Percentiles rank a stretch among this genome's conserved stretches.
phyloP scores from a whole-genome alignment of 108 stramenopile species.

The Schizochytrium sp. region DNA sequence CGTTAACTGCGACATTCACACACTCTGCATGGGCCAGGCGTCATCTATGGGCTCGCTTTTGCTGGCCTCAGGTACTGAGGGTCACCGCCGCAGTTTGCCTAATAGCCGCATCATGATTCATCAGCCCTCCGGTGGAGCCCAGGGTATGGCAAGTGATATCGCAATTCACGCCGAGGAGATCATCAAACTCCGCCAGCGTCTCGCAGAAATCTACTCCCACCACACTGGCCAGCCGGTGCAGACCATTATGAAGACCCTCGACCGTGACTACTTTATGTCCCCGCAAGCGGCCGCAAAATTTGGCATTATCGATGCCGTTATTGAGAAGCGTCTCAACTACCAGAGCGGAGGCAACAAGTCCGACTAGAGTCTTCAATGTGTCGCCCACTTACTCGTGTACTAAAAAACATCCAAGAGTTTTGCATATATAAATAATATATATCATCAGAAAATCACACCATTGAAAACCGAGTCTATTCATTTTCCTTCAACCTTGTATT shows the following conservation, averaged over 20 bases:
- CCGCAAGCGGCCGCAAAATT: slow-evolving; percentile 86
- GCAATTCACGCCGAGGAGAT: slow-evolving; percentile 90
- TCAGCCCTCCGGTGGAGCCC: slow-evolving; percentile 93
- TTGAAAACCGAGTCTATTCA: too few relatives aligned
- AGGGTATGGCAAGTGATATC: slow-evolving; percentile 95
- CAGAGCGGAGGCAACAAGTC: neutral
- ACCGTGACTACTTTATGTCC: slow-evolving; percentile 93
- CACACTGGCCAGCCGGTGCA: slow-evolving; percentile 85
- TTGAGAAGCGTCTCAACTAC: slow-evolving; percentile 78
- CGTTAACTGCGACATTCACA: slow-evolving; percentile 87
- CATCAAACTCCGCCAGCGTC: slow-evolving; percentile 69
- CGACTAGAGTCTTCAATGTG: neutral
- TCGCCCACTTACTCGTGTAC: too few relatives aligned
- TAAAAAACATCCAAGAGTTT: too few relatives aligned
- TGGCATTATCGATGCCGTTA: slow-evolving; percentile 90
- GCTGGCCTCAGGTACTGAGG: slow-evolving; percentile 84
- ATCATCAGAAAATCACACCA: too few relatives aligned
- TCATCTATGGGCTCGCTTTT: slow-evolving; percentile 92
- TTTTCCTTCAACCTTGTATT: too few relatives aligned
- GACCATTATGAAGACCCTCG: slow-evolving; percentile 91
- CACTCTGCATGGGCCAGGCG: slow-evolving; percentile 98
- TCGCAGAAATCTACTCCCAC: slow-evolving; percentile 86
- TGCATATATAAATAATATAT: too few relatives aligned
- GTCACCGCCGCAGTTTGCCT: slow-evolving; percentile 65
- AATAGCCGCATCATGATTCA: slow-evolving; percentile 88